Evolutionary conservation across 2,329 filamentous ascomycete genomes (phyloP), one percentile per base, ranked within the genome.

Genomic region (Exophiala mesophila): DNA sequence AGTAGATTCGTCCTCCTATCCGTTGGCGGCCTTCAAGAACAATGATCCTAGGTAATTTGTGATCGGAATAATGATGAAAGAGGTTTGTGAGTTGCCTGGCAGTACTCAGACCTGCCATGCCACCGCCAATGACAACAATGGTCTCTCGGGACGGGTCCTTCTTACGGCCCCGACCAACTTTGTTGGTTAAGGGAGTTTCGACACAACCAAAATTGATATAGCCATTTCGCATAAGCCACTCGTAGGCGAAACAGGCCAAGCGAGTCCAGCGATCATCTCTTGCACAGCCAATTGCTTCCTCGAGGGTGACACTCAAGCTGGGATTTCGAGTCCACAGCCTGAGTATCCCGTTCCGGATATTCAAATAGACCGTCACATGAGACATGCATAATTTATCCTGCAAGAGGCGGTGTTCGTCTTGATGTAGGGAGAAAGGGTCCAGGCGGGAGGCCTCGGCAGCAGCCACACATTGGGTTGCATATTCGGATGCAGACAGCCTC

Each of bases 131-230:
- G 7, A 98, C 78, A 26, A 88, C 82, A 41, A 98, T 77, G 0
- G 82, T 92, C 59, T 82, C 88, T 52, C 78, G 74, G 54, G 73
- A 77, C 32, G 62, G 44, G 51, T 68, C 62, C 58, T 67, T 69
- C 60, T 62, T 56, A 53, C 70, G 52, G 54, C 59, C 59, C 60
- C 72, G 57, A 54, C 63, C 60, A 55, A 63, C 52, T 58, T 56
- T 57, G 34, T 61, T 58, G 38, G 63, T 70, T 33, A 66, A 61
- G 24, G 78, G 77, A n/a, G 88, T 68, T 57, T 88, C 79, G 2
- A 92, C 76, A 62, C 92, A 97, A 12, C 94, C 92, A 62, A 88
- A 96, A 63, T 98, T 98, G 69, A 98, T 94, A 62, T 94, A 95
- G 15, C 92, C 92, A 52, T 85, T 80, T 47, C 90, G 82, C 42